phyloP scores from a whole-genome alignment of 129 eudicot genomes.

The Centrapalus pauciflorus region DNA sequence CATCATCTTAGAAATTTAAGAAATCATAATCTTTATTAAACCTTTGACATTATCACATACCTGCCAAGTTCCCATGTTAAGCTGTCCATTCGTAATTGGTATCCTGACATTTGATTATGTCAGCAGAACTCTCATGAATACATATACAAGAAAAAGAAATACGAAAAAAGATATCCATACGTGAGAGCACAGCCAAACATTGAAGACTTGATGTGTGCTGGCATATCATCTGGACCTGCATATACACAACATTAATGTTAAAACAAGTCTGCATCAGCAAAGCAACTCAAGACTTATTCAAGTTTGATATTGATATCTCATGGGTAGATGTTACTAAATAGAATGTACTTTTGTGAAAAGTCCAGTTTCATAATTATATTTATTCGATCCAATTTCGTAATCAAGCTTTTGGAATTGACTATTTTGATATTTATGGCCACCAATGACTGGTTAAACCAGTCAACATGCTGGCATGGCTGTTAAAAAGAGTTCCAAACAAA shows the following conservation, averaged over 20 bases:
- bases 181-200: slow-evolving; percentile 96
- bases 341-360: too few species aligned
- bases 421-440: too few species aligned
- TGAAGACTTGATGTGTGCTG: slow-evolving; percentile 95
- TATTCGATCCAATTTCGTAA: too few species aligned
- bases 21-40: not conserved
- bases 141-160: not conserved
- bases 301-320: too few species aligned
- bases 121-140: not conserved
- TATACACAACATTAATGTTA: slow-evolving; percentile 5
- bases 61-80: slow-evolving; percentile 99
- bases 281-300: not conserved
- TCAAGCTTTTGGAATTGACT: too few species aligned
- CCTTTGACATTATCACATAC: slow-evolving; percentile 25
- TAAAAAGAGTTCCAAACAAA: too few species aligned
- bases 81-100: slow-evolving; percentile 80
- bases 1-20: not conserved
- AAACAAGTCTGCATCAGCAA: slow-evolving; percentile 3
- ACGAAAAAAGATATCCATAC: slow-evolving; percentile 29
- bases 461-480: too few species aligned
- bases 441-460: too few species aligned
- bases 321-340: too few species aligned
- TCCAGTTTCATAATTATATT: too few species aligned
- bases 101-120: slow-evolving; percentile 49
- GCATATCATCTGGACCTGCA: slow-evolving; percentile 99